Conservation (phyloP, 257 asterid genomes). For the Salvia miltiorrhiza region DNA sequence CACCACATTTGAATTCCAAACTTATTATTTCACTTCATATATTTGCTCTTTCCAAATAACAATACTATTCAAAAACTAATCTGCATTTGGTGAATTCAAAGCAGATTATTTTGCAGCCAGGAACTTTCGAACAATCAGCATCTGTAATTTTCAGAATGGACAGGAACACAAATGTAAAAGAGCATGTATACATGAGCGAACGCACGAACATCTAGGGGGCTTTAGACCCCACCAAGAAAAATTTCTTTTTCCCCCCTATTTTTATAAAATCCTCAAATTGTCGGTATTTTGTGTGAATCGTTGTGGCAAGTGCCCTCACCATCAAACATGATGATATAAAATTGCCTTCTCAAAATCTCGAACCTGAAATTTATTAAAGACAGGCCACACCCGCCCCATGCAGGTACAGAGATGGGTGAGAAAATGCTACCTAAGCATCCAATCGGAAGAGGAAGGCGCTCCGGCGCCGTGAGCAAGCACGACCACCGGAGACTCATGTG, state of each 20-base stretch:
- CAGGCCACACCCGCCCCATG: no score
- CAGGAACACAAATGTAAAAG: neutral
- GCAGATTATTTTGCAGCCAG: neutral
- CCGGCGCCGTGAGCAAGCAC: constrained; percentile 94
- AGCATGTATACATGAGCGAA: neutral
- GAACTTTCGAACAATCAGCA: neutral
- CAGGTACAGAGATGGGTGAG: neutral
- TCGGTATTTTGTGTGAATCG: no score
- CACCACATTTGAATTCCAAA: neutral
- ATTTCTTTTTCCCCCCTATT: no score
- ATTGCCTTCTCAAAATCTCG: no score
- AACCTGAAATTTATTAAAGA: no score
- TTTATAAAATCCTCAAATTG: no score
- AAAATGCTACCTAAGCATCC: constrained; percentile 67
- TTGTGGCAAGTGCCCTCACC: no score
- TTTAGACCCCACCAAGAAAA: no score
- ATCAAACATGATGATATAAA: no score
- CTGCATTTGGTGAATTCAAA: neutral
- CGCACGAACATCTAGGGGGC: no score
- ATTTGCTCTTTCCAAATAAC: neutral
- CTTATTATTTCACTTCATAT: no score
- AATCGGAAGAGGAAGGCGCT: constrained; percentile 88
- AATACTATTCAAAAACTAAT: neutral
- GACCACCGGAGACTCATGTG: constrained; percentile 43
- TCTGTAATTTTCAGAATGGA: neutral